These are phyloP conservation scores for Heliocybe sulcata DNA, from an alignment of 1,284 basidiomycete species.

Conservation along the genomic window DNA sequence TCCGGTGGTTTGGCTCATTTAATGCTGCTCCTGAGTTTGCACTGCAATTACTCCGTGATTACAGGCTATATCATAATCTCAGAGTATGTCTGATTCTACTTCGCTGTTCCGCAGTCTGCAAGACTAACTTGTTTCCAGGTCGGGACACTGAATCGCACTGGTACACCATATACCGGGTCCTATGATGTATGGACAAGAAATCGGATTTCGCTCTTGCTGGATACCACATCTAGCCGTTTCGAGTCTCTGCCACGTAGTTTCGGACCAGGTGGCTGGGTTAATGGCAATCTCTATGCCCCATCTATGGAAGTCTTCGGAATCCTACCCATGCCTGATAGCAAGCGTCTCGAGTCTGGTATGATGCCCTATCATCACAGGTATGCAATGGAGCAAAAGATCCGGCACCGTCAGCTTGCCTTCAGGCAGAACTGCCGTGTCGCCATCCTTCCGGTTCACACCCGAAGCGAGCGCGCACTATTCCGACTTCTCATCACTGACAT, in stretches of 20 bases:
- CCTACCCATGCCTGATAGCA: constrained; percentile 5
- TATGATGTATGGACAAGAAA: constrained; percentile 5
- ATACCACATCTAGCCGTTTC: constrained; percentile 3
- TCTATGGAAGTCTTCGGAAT: constrained; percentile 12
- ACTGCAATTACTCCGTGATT: background rate
- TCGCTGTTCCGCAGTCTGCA: background rate
- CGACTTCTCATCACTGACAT: background rate
- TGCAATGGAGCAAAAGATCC: background rate
- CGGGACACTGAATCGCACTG: background rate
- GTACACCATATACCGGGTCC: background rate
- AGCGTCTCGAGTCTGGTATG: background rate
- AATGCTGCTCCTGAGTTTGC: background rate
- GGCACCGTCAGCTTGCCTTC: background rate
- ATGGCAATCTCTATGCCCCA: constrained; percentile 9
- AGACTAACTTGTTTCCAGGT: background rate
- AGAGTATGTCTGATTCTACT: background rate
- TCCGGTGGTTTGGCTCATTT: background rate
- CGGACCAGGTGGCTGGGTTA: constrained; percentile 5
- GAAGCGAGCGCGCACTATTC: background rate
- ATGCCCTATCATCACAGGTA: background rate
- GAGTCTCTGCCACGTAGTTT: background rate
- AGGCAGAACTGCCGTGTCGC: background rate
- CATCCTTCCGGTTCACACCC: background rate
- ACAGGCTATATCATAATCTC: background rate
- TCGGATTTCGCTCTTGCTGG: constrained; percentile 4